Conservation (phyloP, 163 green algal genomes). For the Trebouxiophyceae sp. region DNA sequence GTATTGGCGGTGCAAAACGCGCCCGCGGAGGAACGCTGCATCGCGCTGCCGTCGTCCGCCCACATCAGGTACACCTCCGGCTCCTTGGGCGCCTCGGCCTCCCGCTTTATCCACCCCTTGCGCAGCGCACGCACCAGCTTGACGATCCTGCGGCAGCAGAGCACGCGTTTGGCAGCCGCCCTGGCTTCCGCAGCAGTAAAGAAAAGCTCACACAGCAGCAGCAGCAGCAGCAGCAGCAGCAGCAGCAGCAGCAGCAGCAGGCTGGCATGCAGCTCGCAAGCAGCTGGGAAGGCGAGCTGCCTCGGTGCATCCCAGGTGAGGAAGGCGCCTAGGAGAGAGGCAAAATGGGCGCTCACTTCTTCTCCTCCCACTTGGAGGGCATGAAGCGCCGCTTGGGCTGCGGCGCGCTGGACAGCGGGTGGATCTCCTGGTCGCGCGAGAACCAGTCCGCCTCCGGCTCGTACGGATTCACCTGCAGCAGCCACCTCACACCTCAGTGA, state of each 20-base stretch:
- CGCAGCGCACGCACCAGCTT: slow-evolving; percentile 91
- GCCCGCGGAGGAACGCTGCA: too few species aligned
- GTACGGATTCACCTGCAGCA: slow-evolving; percentile 60
- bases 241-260: too few species aligned
- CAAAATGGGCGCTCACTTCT: slow-evolving; percentile 58
- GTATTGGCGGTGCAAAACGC: too few species aligned
- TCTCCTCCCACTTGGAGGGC: slow-evolving; percentile 94
- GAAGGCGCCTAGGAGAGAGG: too few species aligned
- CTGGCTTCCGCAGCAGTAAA: too few species aligned
- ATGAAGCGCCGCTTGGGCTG: slow-evolving; percentile 95
- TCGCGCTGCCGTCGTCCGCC: slow-evolving; percentile 68
- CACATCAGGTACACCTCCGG: slow-evolving; percentile 82
- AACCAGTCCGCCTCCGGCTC: slow-evolving; percentile 88
- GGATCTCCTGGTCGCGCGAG: slow-evolving; percentile 56
- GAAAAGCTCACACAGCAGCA: too few species aligned
- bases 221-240: too few species aligned
- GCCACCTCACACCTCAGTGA: too few species aligned
- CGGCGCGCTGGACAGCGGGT: slow-evolving; percentile 71
- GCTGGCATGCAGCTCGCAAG: too few species aligned
- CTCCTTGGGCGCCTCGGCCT: slow-evolving; percentile 25
- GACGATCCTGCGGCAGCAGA: slow-evolving; percentile 77
- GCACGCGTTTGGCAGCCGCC: too few species aligned
- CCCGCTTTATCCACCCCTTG: slow-evolving; percentile 74
- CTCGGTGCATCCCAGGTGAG: too few species aligned
- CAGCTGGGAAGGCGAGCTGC: too few species aligned